Evolutionary conservation across 768 basidiomycete species (phyloP).

Genomic region (Kwoniella sp.): DNA sequence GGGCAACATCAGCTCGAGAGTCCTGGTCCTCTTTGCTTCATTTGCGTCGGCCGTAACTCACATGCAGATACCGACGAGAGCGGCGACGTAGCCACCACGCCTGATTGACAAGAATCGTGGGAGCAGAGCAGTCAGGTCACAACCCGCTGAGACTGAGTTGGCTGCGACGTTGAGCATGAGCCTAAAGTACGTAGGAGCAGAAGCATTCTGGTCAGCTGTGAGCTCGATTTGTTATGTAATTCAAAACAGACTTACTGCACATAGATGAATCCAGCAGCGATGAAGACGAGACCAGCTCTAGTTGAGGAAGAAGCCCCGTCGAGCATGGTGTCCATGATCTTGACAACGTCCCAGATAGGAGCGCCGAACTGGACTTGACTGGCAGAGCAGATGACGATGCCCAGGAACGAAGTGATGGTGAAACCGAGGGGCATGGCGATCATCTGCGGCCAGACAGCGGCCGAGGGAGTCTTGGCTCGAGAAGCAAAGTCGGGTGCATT

Average conservation of each 20-base stretch:
- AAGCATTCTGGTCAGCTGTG: too few relatives aligned
- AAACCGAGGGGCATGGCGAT: constrained; percentile 74
- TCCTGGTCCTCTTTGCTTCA: background rate
- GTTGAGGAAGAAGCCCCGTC: constrained; percentile 70
- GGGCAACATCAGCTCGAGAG: background rate
- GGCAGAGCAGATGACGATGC: constrained; percentile 79
- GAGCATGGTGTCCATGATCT: constrained; percentile 69
- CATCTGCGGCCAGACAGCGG: constrained; percentile 55
- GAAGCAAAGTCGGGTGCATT: constrained; percentile 49
- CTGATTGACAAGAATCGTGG: constrained; percentile 83
- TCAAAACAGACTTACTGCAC: constrained; percentile 60
- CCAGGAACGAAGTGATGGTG: constrained; percentile 74
- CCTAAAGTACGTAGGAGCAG: background rate
- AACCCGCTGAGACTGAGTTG: constrained; percentile 80
- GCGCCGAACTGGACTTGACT: constrained; percentile 74
- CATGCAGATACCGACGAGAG: constrained; percentile 73
- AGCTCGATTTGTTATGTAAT: background rate
- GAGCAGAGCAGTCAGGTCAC: constrained; percentile 75
- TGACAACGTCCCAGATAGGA: constrained; percentile 77
- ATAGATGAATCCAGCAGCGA: constrained; percentile 75
- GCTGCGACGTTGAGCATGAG: constrained; percentile 62
- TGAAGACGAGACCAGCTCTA: constrained; percentile 75
- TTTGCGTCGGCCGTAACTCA: constrained; percentile 48
- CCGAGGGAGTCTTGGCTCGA: constrained; percentile 41
- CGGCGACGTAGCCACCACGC: constrained; percentile 80